Base-by-base conservation (phyloP, 352 stramenopile genomes). In the Globisporangium ultimum region DNA sequence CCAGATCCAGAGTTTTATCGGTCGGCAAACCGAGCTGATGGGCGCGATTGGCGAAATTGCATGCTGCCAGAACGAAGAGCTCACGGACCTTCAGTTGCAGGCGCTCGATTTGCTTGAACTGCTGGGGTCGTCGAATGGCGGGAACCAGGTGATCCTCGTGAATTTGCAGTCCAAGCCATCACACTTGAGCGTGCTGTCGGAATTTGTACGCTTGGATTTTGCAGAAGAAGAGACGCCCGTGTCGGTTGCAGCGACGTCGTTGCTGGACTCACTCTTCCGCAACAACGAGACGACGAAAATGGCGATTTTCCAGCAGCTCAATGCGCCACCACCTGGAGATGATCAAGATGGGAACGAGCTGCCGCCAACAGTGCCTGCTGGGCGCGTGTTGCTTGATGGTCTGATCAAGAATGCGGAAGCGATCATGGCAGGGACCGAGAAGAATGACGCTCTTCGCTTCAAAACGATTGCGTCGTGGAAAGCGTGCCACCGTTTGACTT, bases 71-170 rank as follows among this genome's bases (percentile, higher is more conserved):
- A 60, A 78, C 45, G 66, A 79, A 55, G 58, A 70, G 2, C 53
- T 86, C 1, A 77, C 67, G 2, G 81, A 91, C 60, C 42, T 88
- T 34, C 73, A 82, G 47, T 58, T 91, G 14, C 78, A 91, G 46
- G 78, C 78, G 2, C 53, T 91, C 6, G 77, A 93, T 55, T 46
- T 93, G 52, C 57, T 93, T 13, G 61, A 82, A 55, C 43, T 88
- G 11, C 58, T 93, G 20, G 77, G 60, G 34, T 63, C 69, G 20
- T 60, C 71, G 10, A 87, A 93, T 55, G 77, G 80, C 21, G 78
- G 72, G 2, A 85, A 77, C 21, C 84, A 93, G 59, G 81, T 91
- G 58, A 81, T 89, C n/a, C 53, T 91, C 15, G 68, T 91, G 1
- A 84, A 86, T 20, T 32, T 91, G 43, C 68, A 76, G 43, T 76